Evolutionary conservation across 495 filamentous ascomycete genomes (phyloP).

Genomic region (Thermochaetoides thermophila): DNA sequence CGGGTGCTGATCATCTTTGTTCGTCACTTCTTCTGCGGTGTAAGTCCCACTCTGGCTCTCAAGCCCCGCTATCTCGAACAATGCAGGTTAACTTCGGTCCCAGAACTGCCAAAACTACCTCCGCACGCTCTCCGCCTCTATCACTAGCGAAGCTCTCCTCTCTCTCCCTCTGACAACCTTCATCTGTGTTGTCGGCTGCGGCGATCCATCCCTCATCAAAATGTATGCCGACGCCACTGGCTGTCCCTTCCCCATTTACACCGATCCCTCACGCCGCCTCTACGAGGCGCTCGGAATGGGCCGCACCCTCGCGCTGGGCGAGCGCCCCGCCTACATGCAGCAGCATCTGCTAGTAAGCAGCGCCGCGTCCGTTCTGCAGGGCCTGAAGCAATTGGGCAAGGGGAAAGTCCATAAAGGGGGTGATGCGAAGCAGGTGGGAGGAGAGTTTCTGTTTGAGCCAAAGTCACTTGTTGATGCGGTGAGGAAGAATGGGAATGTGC

Average conservation of each 20-base stretch:
- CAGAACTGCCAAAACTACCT: conserved; percentile 66
- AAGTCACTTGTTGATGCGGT: no score
- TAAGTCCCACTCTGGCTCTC: conserved; percentile 27
- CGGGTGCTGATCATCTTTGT: conserved; percentile 67
- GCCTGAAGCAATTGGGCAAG: conserved; percentile 34
- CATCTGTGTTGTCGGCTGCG: conserved; percentile 66
- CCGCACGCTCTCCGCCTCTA: conserved; percentile 40
- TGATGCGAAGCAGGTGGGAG: conserved; percentile 57
- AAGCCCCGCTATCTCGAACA: neutral
- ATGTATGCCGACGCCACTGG: conserved; percentile 46
- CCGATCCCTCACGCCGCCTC: conserved; percentile 54
- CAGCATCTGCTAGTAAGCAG: conserved; percentile 31
- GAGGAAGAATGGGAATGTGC: conserved; percentile 5
- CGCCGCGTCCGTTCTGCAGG: conserved; percentile 39
- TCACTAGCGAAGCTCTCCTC: conserved; percentile 42
- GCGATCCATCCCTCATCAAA: conserved; percentile 55
- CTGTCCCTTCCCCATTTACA: conserved; percentile 70
- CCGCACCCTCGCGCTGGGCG: conserved; percentile 44
- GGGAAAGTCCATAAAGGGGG: conserved; percentile 51
- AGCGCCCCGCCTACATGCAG: conserved; percentile 51
- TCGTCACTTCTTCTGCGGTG: conserved; percentile 82
- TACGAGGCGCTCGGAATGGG: conserved; percentile 63
- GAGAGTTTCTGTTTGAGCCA: conserved; percentile 69
- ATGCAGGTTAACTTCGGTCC: no score
- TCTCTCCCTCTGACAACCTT: conserved; percentile 42